phyloP scores from a whole-genome alignment of 2,329 filamentous ascomycete species.

The Nemania serpens region DNA sequence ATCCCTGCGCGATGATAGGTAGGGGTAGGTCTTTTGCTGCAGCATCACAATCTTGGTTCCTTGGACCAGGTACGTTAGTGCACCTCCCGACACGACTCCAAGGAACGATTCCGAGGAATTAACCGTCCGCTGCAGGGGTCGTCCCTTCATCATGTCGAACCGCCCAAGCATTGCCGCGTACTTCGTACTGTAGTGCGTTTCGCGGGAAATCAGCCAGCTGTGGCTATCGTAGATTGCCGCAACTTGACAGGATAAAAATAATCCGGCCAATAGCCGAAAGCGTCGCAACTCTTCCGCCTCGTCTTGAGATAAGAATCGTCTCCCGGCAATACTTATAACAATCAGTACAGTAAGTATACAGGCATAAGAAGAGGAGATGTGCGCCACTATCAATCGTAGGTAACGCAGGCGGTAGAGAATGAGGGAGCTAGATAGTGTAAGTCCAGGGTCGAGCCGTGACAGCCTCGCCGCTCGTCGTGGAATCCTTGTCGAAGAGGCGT shows the following conservation, averaged over 20 bases:
- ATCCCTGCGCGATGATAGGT: constrained; percentile 15
- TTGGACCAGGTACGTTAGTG: neutral
- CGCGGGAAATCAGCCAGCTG: too few relatives aligned
- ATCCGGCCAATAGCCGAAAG: neutral
- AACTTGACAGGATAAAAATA: neutral
- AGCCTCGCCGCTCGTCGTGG: constrained; percentile 15
- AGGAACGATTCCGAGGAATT: constrained; percentile 4
- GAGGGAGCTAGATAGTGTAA: neutral
- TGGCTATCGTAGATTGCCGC: neutral
- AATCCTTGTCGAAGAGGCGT: neutral
- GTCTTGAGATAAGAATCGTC: neutral
- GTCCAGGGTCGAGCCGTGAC: neutral
- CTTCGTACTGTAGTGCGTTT: too few relatives aligned
- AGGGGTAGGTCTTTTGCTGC: constrained; percentile 9
- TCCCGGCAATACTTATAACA: neutral
- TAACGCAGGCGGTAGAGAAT: too few relatives aligned
- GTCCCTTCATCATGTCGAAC: constrained; percentile 17
- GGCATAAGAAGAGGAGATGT: neutral
- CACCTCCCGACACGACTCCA: constrained; percentile 1
- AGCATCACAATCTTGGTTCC: constrained; percentile 10
- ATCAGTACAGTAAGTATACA: neutral
- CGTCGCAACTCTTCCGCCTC: neutral
- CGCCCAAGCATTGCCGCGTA: too few relatives aligned
- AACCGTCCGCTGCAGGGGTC: constrained; percentile 20
- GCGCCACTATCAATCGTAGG: neutral